These are phyloP conservation scores for Ogataea sp. DNA, from an alignment of 805 yeast species.

Conservation along the genomic window DNA sequence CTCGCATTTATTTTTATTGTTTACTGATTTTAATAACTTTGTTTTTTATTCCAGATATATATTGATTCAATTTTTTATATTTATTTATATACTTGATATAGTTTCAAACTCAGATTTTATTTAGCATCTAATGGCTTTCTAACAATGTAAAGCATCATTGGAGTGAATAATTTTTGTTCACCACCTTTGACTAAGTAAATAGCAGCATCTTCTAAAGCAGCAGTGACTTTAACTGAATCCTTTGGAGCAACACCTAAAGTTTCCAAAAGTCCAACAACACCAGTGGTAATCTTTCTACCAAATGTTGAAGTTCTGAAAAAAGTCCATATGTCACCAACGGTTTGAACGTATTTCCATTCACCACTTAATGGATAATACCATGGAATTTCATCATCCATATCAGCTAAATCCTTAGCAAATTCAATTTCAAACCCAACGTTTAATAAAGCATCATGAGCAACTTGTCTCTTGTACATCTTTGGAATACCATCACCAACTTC, in stretches of 20 bases:
- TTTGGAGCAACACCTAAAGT: conserved; percentile 82
- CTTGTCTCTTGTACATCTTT: conserved; percentile 81
- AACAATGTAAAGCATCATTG: conserved; percentile 92
- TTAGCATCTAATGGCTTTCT: conserved; percentile 55
- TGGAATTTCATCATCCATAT: conserved; percentile 73
- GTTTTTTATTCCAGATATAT: too few species aligned
- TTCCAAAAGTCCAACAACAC: conserved; percentile 76
- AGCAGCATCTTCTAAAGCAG: conserved; percentile 95
- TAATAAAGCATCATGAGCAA: conserved; percentile 81
- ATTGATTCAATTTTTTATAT: too few species aligned
- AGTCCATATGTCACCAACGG: conserved; percentile 69
- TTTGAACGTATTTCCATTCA: conserved; percentile 82
- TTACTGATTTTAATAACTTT: too few species aligned
- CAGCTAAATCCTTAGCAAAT: conserved; percentile 77
- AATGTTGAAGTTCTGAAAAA: conserved; percentile 79
- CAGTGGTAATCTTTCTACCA: conserved; percentile 84
- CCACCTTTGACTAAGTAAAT: conserved; percentile 94
- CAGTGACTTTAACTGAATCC: conserved; percentile 85
- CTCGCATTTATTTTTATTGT: too few species aligned
- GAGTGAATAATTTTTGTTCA: conserved; percentile 81
- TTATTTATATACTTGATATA: background rate
- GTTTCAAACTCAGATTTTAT: too few species aligned
- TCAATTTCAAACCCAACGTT: conserved; percentile 81
- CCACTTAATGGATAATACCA: conserved; percentile 98
- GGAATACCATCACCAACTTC: conserved; percentile 99